These are phyloP conservation scores for Neurospora sp. DNA, from an alignment of 495 filamentous ascomycete genomes.

Conservation along the genomic window DNA sequence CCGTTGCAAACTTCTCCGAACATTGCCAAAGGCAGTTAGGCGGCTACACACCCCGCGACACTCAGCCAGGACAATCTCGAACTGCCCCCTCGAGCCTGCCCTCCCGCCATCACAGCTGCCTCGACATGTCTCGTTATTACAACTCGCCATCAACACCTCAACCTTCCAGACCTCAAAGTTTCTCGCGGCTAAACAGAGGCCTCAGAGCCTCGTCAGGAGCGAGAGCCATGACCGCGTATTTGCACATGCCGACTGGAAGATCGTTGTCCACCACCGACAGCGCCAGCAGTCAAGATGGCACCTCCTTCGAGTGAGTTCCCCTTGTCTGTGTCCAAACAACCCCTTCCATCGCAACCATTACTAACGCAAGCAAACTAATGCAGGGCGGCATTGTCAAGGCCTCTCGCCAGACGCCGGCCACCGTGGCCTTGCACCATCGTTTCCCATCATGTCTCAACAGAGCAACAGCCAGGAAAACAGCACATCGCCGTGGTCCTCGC, in stretches of 20 bases:
- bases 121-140: background rate
- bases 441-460: constrained; percentile 37
- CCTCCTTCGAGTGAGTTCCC: background rate
- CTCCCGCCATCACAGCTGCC: background rate
- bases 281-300: background rate
- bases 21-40: background rate
- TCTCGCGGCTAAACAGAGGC: background rate
- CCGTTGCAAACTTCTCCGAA: background rate
- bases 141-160: background rate
- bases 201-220: background rate
- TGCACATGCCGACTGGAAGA: background rate
- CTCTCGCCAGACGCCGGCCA: background rate
- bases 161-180: background rate
- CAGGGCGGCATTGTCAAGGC: background rate
- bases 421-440: constrained; percentile 15
- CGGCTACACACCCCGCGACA: background rate
- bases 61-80: too few relatives aligned
- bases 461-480: constrained; percentile 21
- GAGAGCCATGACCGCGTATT: background rate
- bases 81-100: background rate
- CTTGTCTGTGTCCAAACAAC: background rate
- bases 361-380: background rate
- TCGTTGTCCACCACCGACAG: background rate
- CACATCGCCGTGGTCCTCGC: background rate
- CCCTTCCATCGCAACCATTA: background rate